Evolutionary conservation across 176 grass and related monocot genomes (phyloP).

Genomic region (Zea luxurians): DNA sequence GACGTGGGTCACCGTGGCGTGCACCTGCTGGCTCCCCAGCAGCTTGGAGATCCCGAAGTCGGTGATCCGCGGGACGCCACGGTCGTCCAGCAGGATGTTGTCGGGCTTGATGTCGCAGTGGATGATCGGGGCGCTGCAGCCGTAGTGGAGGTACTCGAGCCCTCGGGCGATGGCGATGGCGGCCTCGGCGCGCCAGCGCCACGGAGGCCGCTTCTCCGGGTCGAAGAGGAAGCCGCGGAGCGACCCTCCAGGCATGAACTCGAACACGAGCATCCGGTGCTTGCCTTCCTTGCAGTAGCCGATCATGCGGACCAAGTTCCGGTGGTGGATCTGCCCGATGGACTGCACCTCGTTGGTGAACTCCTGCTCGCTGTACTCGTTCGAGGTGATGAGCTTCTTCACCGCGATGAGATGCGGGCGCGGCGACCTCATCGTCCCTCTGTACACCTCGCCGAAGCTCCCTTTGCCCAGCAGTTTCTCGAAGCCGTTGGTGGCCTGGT

Average conservation of each 20-base stretch:
- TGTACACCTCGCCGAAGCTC: constrained; percentile 36
- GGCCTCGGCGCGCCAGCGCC: constrained; percentile 31
- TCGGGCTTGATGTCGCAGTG: constrained; percentile 41
- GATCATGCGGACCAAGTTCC: constrained; percentile 35
- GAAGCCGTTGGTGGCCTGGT: constrained; percentile 36
- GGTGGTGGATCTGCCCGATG: constrained; percentile 41
- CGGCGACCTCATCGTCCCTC: not conserved
- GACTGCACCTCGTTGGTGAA: constrained; percentile 42
- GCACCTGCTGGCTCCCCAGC: constrained; percentile 4
- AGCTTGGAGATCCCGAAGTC: constrained; percentile 36
- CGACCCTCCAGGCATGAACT: constrained; percentile 24
- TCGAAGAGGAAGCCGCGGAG: not conserved
- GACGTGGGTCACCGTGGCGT: constrained; percentile 30
- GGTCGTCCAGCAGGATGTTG: constrained; percentile 23
- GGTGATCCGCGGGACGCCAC: not conserved
- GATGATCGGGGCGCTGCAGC: constrained; percentile 15
- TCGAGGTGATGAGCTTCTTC: constrained; percentile 38
- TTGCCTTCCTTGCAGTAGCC: constrained; percentile 31
- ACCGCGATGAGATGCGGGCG: constrained; percentile 8
- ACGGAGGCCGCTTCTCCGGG: not conserved
- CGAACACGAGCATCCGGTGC: constrained; percentile 37
- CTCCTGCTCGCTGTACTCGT: constrained; percentile 29
- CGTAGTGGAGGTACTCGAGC: constrained; percentile 36
- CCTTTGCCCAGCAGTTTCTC: constrained; percentile 33
- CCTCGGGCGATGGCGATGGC: constrained; percentile 17